Evolutionary conservation across 2,329 filamentous ascomycete species (phyloP), one percentile per base, ranked within the genome.

Genomic region (Basipetospora chlamydospora): DNA sequence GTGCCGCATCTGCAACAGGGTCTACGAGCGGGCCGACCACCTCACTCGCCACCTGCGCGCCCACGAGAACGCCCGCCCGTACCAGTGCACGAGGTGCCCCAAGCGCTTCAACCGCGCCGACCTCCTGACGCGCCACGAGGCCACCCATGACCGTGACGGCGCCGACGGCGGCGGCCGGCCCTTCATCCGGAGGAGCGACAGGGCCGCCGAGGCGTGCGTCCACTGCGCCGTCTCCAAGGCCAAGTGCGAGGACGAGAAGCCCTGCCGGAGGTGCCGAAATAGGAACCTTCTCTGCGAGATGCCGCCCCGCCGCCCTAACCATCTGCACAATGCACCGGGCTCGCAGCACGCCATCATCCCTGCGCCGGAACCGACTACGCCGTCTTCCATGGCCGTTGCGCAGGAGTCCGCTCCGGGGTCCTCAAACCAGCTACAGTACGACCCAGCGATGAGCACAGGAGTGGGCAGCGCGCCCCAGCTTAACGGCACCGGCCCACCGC

Each of bases 81-180:
- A 68, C 45, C 48, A 55, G 13, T 67, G 64, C 43, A 54, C 63
- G 26, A 55, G 70, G 38, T 70, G 67, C 43, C 59, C 64, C 38
- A 71, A 70, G 45, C 62, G 63, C 5, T 71, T 70, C 47, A 64
- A 65, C 8, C 59, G 67, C 15, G 67, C 66, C 39, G 66, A 71
- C 45, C 55, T 71, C 9, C 55, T 70, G 35, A 67, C 67, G 43
- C 60, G 67, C 11, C 67, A 71, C 44, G 58, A 63, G 28, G 51
- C 60, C 30, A 70, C 69, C 42, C 67, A 71, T 42, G 50, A 55
- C 41, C 51, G 52, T 25, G 63, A 63, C 41, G 55, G 59, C 20
- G 55, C 56, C 32, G 66, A 65, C 44, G 9, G 18, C 17, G 35
- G 35, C 8, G 20, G 32, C 32, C 3, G 26, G 7, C 21, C 35